These are phyloP conservation scores for Saccharomyces hybrid DNA, from an alignment of 1,139 yeast species.

Conservation along the genomic window DNA sequence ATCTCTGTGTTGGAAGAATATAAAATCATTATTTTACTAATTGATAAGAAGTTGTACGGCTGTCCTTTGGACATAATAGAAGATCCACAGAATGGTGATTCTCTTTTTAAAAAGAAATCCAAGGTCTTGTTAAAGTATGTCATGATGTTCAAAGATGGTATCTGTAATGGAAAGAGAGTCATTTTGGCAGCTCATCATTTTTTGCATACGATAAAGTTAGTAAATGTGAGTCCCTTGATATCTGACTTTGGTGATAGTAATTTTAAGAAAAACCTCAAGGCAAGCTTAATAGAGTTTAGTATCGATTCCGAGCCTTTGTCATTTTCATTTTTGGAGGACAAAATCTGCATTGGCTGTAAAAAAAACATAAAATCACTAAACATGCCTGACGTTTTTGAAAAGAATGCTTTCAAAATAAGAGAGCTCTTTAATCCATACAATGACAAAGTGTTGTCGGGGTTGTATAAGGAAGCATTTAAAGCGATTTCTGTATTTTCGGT, in stretches of 20 bases:
- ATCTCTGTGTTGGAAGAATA: slow-evolving; percentile 85
- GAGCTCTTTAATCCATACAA: not conserved
- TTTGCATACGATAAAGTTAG: slow-evolving; percentile 6
- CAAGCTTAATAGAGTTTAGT: slow-evolving; percentile 57
- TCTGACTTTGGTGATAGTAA: not conserved
- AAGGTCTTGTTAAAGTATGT: slow-evolving; percentile 75
- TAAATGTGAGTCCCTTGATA: not conserved
- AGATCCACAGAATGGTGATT: slow-evolving; percentile 47
- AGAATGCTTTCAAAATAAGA: not conserved
- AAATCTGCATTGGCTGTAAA: slow-evolving; percentile 83
- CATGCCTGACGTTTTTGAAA: slow-evolving; percentile 9
- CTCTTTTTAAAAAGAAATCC: slow-evolving; percentile 45
- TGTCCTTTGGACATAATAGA: slow-evolving; percentile 73
- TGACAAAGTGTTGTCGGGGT: not conserved
- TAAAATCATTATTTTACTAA: slow-evolving; percentile 66
- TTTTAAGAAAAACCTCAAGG: slow-evolving; percentile 56
- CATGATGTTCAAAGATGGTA: slow-evolving; percentile 79
- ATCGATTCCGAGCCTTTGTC: slow-evolving; percentile 81
- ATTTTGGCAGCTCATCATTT: slow-evolving; percentile 81
- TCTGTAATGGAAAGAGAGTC: slow-evolving; percentile 75
- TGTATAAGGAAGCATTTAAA: not conserved
- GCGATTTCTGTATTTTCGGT: not conserved
- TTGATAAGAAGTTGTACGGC: slow-evolving; percentile 72
- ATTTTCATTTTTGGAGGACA: slow-evolving; percentile 73
- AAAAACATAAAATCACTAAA: slow-evolving; percentile 87